Percentiles rank a stretch among this genome's conserved stretches.
Evolutionary conservation across 306 rosid species (phyloP).

Genomic region (Cercis canadensis): DNA sequence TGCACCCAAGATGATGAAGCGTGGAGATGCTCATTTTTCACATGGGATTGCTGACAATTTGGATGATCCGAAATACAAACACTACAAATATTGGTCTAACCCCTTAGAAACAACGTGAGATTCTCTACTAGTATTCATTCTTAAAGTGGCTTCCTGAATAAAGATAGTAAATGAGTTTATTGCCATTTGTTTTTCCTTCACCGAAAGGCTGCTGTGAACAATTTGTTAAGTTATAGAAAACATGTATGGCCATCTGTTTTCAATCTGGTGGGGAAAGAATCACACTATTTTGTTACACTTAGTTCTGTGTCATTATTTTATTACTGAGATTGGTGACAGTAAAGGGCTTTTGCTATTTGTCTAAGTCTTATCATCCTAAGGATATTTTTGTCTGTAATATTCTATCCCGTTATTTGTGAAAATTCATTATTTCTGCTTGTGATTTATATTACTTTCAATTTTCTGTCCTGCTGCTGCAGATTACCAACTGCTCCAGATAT

Average conservation of each 20-base stretch:
- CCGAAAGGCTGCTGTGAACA: slow-evolving; percentile 26
- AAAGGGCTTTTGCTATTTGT: slow-evolving; percentile 18
- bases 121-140: slow-evolving; percentile 28
- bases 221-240: slow-evolving; percentile 23
- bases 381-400: slow-evolving; percentile 4
- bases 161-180: background rate
- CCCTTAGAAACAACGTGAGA: slow-evolving; percentile 83
- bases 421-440: slow-evolving; percentile 18
- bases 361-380: background rate
- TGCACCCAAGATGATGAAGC: slow-evolving; percentile 85
- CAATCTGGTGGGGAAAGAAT: slow-evolving; percentile 24
- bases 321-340: slow-evolving; percentile 28
- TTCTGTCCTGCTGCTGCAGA: slow-evolving; percentile 57
- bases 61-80: slow-evolving; percentile 72
- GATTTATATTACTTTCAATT: slow-evolving; percentile 24
- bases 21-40: slow-evolving; percentile 80
- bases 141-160: background rate
- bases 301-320: slow-evolving; percentile 6
- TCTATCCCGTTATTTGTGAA: slow-evolving; percentile 23
- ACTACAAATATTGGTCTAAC: slow-evolving; percentile 85
- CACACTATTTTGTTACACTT: background rate
- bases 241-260: background rate
- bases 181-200: slow-evolving; percentile 24
- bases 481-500: slow-evolving; percentile 83
- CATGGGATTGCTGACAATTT: slow-evolving; percentile 78